Conservation (phyloP, 1,284 basidiomycete species). For the Mycena citricolor region DNA sequence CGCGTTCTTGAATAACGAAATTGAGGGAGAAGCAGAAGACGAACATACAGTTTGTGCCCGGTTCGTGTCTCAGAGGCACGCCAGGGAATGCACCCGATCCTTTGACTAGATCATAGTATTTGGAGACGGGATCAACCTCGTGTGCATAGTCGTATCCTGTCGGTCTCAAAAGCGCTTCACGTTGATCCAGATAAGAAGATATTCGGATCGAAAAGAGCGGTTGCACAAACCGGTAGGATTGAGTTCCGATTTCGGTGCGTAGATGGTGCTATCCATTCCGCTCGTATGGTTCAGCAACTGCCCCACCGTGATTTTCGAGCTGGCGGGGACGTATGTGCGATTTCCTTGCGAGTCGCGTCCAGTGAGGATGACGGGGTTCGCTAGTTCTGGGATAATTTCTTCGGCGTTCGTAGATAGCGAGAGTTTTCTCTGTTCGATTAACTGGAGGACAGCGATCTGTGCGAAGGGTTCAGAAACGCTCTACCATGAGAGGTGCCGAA, state of each 20-base stretch:
- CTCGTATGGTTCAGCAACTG: conserved; percentile 36
- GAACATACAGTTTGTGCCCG: conserved; percentile 31
- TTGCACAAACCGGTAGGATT: no score
- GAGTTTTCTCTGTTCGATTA: conserved; percentile 33
- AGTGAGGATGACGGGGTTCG: conserved; percentile 29
- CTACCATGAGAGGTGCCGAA: no score
- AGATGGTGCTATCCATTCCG: conserved; percentile 26
- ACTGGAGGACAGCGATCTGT: conserved; percentile 32
- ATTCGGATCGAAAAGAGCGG: no score
- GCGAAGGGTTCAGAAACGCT: no score
- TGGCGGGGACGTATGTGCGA: conserved; percentile 16
- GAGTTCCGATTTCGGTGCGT: no score
- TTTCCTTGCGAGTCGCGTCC: conserved; percentile 2
- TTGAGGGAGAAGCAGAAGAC: not conserved
- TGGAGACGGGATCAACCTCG: no score
- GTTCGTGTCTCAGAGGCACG: conserved; percentile 32
- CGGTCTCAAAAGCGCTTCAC: no score
- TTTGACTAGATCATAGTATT: no score
- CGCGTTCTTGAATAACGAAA: not conserved
- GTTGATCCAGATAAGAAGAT: no score
- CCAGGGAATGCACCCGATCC: conserved; percentile 29
- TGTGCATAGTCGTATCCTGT: no score
- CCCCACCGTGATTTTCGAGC: conserved; percentile 24
- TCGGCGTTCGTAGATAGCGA: conserved; percentile 27
- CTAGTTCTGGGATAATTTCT: conserved; percentile 31